Conservation (phyloP, 225 moss, liverwort and hornwort genomes). For the Climacium dendroides region DNA sequence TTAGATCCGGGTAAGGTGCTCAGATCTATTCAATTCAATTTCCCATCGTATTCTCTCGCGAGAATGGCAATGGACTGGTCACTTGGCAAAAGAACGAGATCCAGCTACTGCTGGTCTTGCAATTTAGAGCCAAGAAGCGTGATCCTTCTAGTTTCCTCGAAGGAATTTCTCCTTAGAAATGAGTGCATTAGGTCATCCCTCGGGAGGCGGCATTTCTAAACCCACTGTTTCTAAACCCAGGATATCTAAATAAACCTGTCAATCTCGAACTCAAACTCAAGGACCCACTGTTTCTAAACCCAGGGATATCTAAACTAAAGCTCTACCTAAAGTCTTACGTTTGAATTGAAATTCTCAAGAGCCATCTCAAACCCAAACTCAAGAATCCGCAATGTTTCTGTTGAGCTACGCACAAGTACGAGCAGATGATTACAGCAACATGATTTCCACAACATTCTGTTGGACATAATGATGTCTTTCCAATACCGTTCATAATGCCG, state of each 20-base stretch:
- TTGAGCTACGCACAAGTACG: neutral
- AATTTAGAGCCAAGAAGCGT: slow-evolving; percentile 33
- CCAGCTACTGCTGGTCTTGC: neutral
- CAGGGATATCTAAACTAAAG: neutral
- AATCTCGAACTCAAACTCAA: neutral
- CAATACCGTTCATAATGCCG: neutral
- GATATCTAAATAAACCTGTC: neutral
- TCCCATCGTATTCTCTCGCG: neutral
- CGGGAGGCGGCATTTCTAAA: too few relatives aligned
- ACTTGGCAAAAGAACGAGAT: slow-evolving; percentile 19
- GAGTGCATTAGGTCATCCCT: neutral
- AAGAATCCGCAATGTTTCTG: neutral
- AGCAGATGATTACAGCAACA: neutral
- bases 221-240: neutral
- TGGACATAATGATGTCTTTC: neutral
- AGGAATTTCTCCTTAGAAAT: neutral
- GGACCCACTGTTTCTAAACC: neutral
- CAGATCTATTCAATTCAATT: neutral
- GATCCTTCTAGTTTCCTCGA: neutral
- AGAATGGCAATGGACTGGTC: neutral
- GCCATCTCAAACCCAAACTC: neutral
- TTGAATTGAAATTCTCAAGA: neutral
- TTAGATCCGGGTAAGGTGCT: neutral
- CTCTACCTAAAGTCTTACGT: neutral
- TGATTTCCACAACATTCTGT: neutral